Evolutionary conservation across 2,329 filamentous ascomycete species (phyloP).

Genomic region (Salinomyces thailandicus): DNA sequence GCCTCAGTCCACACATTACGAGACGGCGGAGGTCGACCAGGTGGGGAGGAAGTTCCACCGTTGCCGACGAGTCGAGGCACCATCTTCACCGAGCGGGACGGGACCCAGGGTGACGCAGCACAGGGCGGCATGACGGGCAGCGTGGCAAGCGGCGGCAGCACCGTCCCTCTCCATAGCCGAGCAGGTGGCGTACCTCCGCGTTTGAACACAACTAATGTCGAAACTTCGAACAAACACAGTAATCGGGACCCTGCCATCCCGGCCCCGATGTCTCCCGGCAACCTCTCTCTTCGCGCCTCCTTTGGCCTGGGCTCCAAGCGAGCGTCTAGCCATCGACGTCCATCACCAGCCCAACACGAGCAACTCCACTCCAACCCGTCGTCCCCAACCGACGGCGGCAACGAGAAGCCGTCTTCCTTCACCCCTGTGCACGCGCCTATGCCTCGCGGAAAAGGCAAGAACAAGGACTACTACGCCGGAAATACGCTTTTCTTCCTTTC

Average conservation of each 20-base stretch:
- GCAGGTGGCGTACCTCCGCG: background rate
- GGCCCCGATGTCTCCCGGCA: conserved; percentile 20
- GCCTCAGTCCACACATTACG: conserved; percentile 41
- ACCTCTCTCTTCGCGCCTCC: conserved; percentile 16
- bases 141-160: conserved; percentile 63
- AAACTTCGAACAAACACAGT: conserved; percentile 1
- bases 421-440: background rate
- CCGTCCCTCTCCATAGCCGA: conserved; percentile 56
- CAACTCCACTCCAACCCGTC: conserved; percentile 74
- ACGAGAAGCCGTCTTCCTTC: conserved; percentile 10
- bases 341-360: conserved; percentile 28
- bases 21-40: conserved; percentile 22
- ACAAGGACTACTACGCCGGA: conserved; percentile 86
- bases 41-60: conserved; percentile 36
- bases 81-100: conserved; percentile 52
- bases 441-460: conserved; percentile 29
- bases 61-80: conserved; percentile 67
- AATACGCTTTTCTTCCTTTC: conserved; percentile 85
- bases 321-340: conserved; percentile 8
- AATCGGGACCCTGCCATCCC: background rate
- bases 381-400: conserved; percentile 48
- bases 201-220: conserved; percentile 3
- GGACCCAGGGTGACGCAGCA: background rate
- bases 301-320: conserved; percentile 16
- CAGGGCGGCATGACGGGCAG: conserved; percentile 26